These are phyloP conservation scores for Coniella vitis DNA, from an alignment of 2,329 filamentous ascomycete species.

Conservation along the genomic window DNA sequence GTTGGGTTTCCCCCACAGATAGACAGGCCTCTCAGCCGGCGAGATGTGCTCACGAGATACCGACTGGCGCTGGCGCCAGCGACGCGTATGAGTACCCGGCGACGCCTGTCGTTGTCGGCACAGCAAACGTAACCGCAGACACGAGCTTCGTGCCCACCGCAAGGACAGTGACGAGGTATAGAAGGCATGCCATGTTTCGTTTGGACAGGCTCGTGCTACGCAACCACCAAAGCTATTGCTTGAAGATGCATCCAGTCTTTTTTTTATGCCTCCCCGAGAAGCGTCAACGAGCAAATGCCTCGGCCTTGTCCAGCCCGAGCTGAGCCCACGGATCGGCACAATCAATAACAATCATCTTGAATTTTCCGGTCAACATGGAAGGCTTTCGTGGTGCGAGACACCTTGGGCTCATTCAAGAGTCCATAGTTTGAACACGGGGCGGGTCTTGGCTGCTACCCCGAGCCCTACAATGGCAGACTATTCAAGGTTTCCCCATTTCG, in stretches of 20 bases:
- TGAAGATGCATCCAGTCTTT: too few species aligned
- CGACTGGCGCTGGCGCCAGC: conserved; percentile 13
- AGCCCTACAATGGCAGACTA: background rate
- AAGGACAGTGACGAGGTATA: conserved; percentile 1
- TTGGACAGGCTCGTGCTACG: too few species aligned
- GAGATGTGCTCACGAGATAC: conserved; percentile 10
- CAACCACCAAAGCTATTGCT: too few species aligned
- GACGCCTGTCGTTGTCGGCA: conserved; percentile 6
- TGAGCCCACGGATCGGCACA: too few species aligned
- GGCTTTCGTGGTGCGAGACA: background rate
- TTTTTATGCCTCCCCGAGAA: too few species aligned
- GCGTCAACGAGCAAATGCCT: too few species aligned
- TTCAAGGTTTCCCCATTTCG: background rate
- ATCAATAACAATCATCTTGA: too few species aligned
- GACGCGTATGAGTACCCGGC: conserved; percentile 9
- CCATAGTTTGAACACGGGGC: background rate
- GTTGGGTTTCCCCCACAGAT: background rate
- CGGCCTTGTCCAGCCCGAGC: too few species aligned
- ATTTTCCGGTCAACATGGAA: background rate
- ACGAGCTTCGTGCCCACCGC: background rate
- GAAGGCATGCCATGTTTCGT: background rate
- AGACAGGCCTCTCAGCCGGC: background rate
- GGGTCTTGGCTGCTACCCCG: background rate
- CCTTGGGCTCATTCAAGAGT: background rate
- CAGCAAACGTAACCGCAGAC: conserved; percentile 12